These are phyloP conservation scores for Arthonia radiata DNA, from an alignment of 495 filamentous ascomycete species.

Conservation along the genomic window DNA sequence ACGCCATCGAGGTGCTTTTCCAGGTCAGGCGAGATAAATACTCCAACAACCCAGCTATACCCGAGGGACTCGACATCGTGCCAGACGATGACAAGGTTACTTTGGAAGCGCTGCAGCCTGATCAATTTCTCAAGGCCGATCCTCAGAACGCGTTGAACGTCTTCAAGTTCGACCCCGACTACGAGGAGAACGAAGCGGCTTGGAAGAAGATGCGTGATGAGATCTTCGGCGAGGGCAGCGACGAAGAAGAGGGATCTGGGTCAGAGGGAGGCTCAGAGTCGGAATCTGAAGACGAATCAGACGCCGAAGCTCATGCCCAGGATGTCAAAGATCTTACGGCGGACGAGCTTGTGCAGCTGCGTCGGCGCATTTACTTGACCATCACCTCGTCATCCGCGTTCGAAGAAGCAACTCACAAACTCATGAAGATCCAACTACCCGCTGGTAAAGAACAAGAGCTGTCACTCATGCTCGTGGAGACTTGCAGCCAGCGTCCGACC, in stretches of 20 bases:
- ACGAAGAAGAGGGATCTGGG: constrained; percentile 46
- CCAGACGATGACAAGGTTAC: constrained; percentile 97
- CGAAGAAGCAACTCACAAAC: constrained; percentile 86
- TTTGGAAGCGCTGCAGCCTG: constrained; percentile 48
- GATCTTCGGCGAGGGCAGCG: constrained; percentile 73
- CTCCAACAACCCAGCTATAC: constrained; percentile 77
- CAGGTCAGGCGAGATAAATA: constrained; percentile 90
- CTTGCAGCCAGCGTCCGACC: constrained; percentile 80
- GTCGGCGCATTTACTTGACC: constrained; percentile 85
- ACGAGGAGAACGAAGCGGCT: constrained; percentile 71
- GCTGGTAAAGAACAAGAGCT: constrained; percentile 73
- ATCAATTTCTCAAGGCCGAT: no score
- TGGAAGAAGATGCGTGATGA: constrained; percentile 79
- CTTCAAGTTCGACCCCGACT: constrained; percentile 81
- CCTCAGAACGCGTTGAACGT: constrained; percentile 71
- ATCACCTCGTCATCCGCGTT: constrained; percentile 90
- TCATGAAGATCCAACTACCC: constrained; percentile 49
- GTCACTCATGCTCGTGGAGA: constrained; percentile 89
- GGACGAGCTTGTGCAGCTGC: constrained; percentile 76
- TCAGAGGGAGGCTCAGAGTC: constrained; percentile 45
- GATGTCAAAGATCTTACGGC: constrained; percentile 98
- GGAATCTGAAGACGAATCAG: constrained; percentile 58
- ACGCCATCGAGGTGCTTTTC: constrained; percentile 96
- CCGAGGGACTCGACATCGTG: constrained; percentile 80
- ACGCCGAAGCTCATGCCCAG: constrained; percentile 42